Evolutionary conservation across 768 basidiomycete genomes (phyloP), one percentile per base, ranked within the genome.

Genomic region (Macrolepiota dolichaula): DNA sequence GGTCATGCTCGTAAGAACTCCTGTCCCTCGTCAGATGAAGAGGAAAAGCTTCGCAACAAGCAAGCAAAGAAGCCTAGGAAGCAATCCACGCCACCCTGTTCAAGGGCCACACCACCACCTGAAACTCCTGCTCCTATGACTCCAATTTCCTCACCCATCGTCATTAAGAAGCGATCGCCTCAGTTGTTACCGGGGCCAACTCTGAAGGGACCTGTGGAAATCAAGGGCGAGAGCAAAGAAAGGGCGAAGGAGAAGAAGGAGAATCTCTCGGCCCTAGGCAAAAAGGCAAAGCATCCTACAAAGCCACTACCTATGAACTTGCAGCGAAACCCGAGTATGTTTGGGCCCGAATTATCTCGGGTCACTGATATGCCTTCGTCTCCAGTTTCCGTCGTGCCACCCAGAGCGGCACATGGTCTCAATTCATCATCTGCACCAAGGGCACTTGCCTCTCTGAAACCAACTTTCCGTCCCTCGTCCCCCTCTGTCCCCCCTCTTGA

Each of bases 11-110:
- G 76, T 51, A 70, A 74, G 58, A 66, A 72, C 32, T 67, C 71
- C 17, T 78, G 74, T 69, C 74, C 83, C 24, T 89, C 89, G 12
- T 88, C 87, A 19, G 90, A 92, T 67, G 90, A 91, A 64, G 90
- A 91, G 68, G 89, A 92, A 74, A 86, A 85, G 70, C 66, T 79
- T 24, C 81, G 88, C 38, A 79, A 77, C 42, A 78, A 77, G 63
- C 78, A 77, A 37, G 85, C 79, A 24, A 92, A 91, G 81, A 90
- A 87, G 73, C 74, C 79, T 52, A 79, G 84, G 60, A 71, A 68
- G 19, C 73, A 70, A 67, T 67, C 69, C 9, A 63, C 60, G 4
- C 59, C 65, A 3, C 64, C 61, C 17, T 42, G 62, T 17, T 47
- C 62, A 12, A 57, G 27, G 38, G 55, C 55, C 9, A 54, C 62